Base-by-base conservation (phyloP, 768 basidiomycete species). In the Pleurotus giganteus region DNA sequence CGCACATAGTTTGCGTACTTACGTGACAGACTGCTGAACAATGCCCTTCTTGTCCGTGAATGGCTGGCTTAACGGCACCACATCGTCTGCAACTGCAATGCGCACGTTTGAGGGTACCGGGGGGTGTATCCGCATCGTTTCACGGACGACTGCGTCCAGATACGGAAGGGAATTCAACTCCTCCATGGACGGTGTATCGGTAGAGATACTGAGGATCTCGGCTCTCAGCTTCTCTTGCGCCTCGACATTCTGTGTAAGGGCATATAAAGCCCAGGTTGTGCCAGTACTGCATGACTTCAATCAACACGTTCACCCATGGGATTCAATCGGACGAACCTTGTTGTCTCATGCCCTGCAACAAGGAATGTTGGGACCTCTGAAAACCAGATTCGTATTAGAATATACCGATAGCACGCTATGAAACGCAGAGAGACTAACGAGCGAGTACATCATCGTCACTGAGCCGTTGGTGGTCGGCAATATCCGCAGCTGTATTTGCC, bases 171-270 rank as follows among this genome's bases (percentile, higher is more conserved):
- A 71, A 54, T 81, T 78, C 1, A 91, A 75, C 28, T 84, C 77
- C 28, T 91, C 88, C 83, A 89, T 88, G 3, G 77, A 75, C 2
- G 88, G 87, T 0, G 69, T 79, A 8, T 86, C 81, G 0, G 80
- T 83, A 0, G 73, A 61, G 9, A 85, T 69, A 0, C 68, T 62
- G 6, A 80, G 66, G 1, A 86, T 70, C 61, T 91, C 88, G 1
- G 80, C 73, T 0, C 85, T 75, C 0, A 91, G 74, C 57, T 79
- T 80, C 7, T 60, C 68, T 57, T 89, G 86, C 3, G 79, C 67
- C 1, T 74, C 69, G 0, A 74, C 73, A 39, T 79, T 58, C 56
- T 78, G 71, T 0, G 79, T 69, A 5, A 90, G 70, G 1, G 79
- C 77, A 60, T 74, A 85, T 0, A 89, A 66, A 4, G 80, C 77